Conservation (phyloP, 495 filamentous ascomycete species). For the Penicillium lividum region DNA sequence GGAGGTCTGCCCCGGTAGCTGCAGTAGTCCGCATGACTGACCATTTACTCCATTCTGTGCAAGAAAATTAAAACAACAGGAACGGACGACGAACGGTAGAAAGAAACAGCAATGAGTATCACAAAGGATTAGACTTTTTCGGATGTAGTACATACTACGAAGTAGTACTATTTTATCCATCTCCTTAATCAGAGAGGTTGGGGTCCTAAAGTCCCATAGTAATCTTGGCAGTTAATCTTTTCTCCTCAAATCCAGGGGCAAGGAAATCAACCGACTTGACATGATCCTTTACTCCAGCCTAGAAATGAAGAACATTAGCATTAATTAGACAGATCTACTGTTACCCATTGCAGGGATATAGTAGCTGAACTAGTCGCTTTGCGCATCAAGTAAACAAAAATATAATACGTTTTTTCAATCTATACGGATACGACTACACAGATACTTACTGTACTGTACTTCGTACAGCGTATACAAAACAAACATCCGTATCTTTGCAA, state of each 20-base stretch:
- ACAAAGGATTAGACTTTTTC: too few species aligned
- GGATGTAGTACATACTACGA: too few species aligned
- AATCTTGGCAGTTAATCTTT: not conserved
- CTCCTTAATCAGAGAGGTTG: not conserved
- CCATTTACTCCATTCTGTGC: too few species aligned
- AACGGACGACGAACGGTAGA: too few species aligned
- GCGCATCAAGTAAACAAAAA: not conserved
- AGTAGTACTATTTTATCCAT: not conserved
- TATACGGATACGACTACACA: not conserved
- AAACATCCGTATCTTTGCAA: not conserved
- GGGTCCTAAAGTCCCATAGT: not conserved
- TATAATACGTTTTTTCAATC: not conserved
- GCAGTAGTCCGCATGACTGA: not conserved
- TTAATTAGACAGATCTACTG: not conserved
- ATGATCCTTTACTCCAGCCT: too few species aligned
- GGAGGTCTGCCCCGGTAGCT: not conserved
- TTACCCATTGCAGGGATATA: not conserved
- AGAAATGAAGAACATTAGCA: not conserved
- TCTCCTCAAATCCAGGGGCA: too few species aligned
- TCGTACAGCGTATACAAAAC: not conserved
- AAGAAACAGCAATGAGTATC: too few species aligned
- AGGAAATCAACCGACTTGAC: too few species aligned
- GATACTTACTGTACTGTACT: too few species aligned
- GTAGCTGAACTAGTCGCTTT: not conserved
- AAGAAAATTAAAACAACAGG: too few species aligned